phyloP scores from a whole-genome alignment of 2,329 filamentous ascomycete species.

The Aspergillus ustus region DNA sequence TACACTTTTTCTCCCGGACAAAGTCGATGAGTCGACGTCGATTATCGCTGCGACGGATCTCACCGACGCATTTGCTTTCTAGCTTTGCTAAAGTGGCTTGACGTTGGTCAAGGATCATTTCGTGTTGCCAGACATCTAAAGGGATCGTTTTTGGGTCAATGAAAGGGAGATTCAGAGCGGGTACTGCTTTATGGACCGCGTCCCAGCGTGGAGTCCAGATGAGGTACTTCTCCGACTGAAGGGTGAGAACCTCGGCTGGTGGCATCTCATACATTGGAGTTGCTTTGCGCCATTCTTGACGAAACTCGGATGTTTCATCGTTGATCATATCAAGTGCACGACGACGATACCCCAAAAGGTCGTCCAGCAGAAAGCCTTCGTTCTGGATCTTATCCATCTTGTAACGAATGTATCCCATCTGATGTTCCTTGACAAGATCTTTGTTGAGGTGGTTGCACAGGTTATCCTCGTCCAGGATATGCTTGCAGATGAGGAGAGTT shows the following conservation, averaged over 20 bases:
- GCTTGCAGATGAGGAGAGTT: slow-evolving; percentile 40
- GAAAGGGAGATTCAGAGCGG: slow-evolving; percentile 31
- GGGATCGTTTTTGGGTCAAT: slow-evolving; percentile 24
- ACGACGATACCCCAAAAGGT: slow-evolving; percentile 36
- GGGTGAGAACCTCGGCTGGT: slow-evolving; percentile 33
- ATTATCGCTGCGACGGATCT: slow-evolving; percentile 36
- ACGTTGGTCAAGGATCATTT: slow-evolving; percentile 37
- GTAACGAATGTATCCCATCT: slow-evolving; percentile 34
- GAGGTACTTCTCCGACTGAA: slow-evolving; percentile 44
- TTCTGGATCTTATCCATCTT: slow-evolving; percentile 24
- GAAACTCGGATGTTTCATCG: slow-evolving; percentile 30
- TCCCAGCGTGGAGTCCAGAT: slow-evolving; percentile 26
- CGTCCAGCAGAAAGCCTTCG: slow-evolving; percentile 25
- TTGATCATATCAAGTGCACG: slow-evolving; percentile 30
- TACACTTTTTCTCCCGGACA: slow-evolving; percentile 40
- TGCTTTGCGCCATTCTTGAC: slow-evolving; percentile 36
- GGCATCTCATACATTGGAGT: slow-evolving; percentile 36
- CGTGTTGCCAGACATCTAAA: slow-evolving; percentile 28
- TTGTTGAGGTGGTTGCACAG: slow-evolving; percentile 34
- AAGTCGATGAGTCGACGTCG: slow-evolving; percentile 31
- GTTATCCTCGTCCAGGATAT: slow-evolving; percentile 33
- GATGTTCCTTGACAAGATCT: slow-evolving; percentile 33
- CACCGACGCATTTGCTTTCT: slow-evolving; percentile 40
- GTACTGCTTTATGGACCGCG: slow-evolving; percentile 20
- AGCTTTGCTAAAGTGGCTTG: slow-evolving; percentile 39